These are phyloP conservation scores for Simmondsia chinensis DNA, from an alignment of 148 eudicot species.

Conservation along the genomic window DNA sequence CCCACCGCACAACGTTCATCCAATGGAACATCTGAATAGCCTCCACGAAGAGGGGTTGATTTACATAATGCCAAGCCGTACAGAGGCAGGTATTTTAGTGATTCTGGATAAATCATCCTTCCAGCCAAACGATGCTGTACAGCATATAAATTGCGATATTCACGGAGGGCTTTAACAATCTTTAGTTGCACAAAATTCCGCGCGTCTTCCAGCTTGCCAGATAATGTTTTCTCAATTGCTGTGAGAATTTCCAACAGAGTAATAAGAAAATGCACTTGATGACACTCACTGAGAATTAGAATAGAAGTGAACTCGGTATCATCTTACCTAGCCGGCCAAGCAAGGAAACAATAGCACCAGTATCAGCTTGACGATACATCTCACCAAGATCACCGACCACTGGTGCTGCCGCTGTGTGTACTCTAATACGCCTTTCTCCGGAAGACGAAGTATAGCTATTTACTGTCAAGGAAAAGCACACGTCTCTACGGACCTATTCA, in stretches of 20 bases:
- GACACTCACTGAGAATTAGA: background rate
- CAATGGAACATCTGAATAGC: conserved; percentile 75
- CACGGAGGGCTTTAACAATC: conserved; percentile 77
- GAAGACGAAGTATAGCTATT: conserved; percentile 90
- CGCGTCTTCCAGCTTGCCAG: conserved; percentile 84
- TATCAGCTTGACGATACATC: conserved; percentile 90
- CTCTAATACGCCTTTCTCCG: conserved; percentile 99
- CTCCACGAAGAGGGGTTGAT: conserved; percentile 82
- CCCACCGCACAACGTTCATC: conserved; percentile 99
- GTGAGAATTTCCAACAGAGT: conserved; percentile 15
- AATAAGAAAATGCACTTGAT: background rate
- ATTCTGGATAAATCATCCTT: conserved; percentile 93
- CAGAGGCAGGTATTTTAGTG: conserved; percentile 69
- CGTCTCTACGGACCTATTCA: background rate
- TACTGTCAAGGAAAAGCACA: conserved; percentile 30
- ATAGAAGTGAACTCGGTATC: background rate
- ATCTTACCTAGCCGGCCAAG: conserved; percentile 72
- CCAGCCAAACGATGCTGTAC: conserved; percentile 85
- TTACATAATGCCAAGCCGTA: conserved; percentile 75
- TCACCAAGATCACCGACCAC: conserved; percentile 88
- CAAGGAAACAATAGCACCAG: conserved; percentile 83
- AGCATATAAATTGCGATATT: conserved; percentile 85
- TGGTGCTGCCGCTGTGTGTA: conserved; percentile 93
- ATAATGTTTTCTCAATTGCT: conserved; percentile 85
- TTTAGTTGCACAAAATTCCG: conserved; percentile 50